A percentile compares a stretch with the other conserved stretches of the same genome.
These are phyloP conservation scores for Epicoccum nigrum DNA, from an alignment of 2,329 filamentous ascomycete genomes.

Conservation along the genomic window DNA sequence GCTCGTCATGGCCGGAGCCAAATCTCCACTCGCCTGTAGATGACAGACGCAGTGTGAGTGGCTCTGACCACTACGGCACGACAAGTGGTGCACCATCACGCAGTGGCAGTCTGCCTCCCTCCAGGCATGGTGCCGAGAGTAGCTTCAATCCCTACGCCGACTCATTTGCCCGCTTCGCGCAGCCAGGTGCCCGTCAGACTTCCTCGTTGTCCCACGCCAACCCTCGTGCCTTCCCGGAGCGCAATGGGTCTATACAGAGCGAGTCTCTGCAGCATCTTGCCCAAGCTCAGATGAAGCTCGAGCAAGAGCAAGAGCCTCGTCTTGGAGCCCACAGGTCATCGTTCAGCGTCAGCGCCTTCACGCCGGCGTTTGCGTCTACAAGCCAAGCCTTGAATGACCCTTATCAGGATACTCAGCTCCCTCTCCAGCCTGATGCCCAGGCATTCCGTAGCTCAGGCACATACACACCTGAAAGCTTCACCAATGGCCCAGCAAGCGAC, in stretches of 20 bases:
- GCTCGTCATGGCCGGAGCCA: slow-evolving; percentile 44
- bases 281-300: slow-evolving; percentile 43
- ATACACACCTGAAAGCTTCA: slow-evolving; percentile 46
- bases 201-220: slow-evolving; percentile 58
- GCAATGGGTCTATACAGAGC: slow-evolving; percentile 48
- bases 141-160: slow-evolving; percentile 41
- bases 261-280: slow-evolving; percentile 43
- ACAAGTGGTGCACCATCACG: slow-evolving; percentile 56
- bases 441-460: slow-evolving; percentile 31
- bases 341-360: slow-evolving; percentile 37
- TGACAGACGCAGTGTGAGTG: slow-evolving; percentile 48
- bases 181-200: slow-evolving; percentile 52
- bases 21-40: slow-evolving; percentile 51
- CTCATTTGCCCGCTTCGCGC: slow-evolving; percentile 34
- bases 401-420: slow-evolving; percentile 32
- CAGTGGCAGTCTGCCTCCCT: slow-evolving; percentile 63
- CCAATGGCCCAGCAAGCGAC: slow-evolving; percentile 38
- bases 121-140: slow-evolving; percentile 56
- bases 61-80: slow-evolving; percentile 53
- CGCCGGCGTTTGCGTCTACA: slow-evolving; percentile 29
- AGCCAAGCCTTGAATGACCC: slow-evolving; percentile 30
- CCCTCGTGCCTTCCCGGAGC: slow-evolving; percentile 45
- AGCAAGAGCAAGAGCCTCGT: slow-evolving; percentile 44
- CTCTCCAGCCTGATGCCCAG: slow-evolving; percentile 27
- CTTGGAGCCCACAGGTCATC: slow-evolving; percentile 42